Evolutionary conservation across 768 basidiomycete genomes (phyloP).

Genomic region (Rossbeevera mucosa): DNA sequence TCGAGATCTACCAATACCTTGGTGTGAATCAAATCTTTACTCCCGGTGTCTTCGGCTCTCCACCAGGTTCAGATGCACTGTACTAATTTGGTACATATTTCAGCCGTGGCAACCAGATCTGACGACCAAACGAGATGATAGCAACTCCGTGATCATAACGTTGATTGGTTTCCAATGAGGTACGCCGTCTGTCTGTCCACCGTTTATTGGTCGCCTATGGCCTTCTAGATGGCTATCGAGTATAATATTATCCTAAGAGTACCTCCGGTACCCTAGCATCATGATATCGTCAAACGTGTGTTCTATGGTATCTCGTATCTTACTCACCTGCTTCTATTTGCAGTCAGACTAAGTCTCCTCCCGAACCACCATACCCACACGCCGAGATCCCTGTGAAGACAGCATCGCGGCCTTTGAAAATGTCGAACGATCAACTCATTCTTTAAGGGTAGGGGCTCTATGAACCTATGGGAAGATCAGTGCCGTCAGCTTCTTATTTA

Average conservation of each 20-base stretch:
- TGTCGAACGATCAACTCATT: too few relatives aligned
- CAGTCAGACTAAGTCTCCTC: too few relatives aligned
- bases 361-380: too few relatives aligned
- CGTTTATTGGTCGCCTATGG: background rate
- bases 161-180: constrained; percentile 15
- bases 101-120: constrained; percentile 49
- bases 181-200: constrained; percentile 7
- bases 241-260: background rate
- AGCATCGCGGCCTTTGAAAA: too few relatives aligned
- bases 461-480: too few relatives aligned
- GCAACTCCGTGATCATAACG: background rate
- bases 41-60: constrained; percentile 52
- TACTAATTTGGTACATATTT: background rate
- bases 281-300: too few relatives aligned
- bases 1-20: constrained; percentile 55
- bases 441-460: too few relatives aligned
- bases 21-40: constrained; percentile 47
- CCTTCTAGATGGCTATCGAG: background rate
- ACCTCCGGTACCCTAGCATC: too few relatives aligned
- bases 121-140: constrained; percentile 37
- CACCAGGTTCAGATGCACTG: background rate
- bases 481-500: too few relatives aligned
- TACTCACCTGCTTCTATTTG: too few relatives aligned
- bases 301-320: too few relatives aligned
- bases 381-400: too few relatives aligned